Evolutionary conservation across 2,329 filamentous ascomycete genomes (phyloP).

Genomic region (Colletotrichum viniferum): DNA sequence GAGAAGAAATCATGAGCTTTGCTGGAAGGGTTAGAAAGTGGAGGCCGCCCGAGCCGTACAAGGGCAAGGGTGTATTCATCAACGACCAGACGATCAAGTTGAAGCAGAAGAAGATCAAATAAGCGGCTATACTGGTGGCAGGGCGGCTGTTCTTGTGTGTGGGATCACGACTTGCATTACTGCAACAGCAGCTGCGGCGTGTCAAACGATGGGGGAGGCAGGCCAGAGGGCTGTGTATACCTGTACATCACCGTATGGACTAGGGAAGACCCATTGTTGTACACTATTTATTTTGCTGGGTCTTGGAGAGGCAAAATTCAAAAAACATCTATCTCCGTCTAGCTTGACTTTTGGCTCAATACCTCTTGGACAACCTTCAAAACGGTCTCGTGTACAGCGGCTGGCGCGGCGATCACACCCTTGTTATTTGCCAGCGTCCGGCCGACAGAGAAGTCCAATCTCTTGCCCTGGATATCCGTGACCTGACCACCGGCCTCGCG

Average conservation of each 20-base stretch:
- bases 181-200: neutral
- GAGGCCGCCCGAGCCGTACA: slow-evolving; percentile 95
- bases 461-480: slow-evolving; percentile 84
- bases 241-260: slow-evolving; percentile 20
- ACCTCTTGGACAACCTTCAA: slow-evolving; percentile 84
- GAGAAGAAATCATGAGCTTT: slow-evolving; percentile 87
- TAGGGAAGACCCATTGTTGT: slow-evolving; percentile 5
- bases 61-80: slow-evolving; percentile 98
- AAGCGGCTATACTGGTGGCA: slow-evolving; percentile 35
- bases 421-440: slow-evolving; percentile 89
- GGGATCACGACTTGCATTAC: neutral
- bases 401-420: slow-evolving; percentile 89
- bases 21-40: slow-evolving; percentile 87
- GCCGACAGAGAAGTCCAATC: slow-evolving; percentile 84
- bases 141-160: neutral
- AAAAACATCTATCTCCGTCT: neutral
- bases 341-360: slow-evolving; percentile 44
- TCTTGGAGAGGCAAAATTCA: neutral
- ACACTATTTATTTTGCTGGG: neutral
- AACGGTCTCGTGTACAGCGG: slow-evolving; percentile 75
- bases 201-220: neutral
- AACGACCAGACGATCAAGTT: slow-evolving; percentile 97
- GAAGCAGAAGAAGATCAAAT: slow-evolving; percentile 98
- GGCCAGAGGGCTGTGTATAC: slow-evolving; percentile 18
- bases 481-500: slow-evolving; percentile 92